These are phyloP conservation scores for Diaporthe capsici DNA, from an alignment of 2,329 filamentous ascomycete species.

Conservation along the genomic window DNA sequence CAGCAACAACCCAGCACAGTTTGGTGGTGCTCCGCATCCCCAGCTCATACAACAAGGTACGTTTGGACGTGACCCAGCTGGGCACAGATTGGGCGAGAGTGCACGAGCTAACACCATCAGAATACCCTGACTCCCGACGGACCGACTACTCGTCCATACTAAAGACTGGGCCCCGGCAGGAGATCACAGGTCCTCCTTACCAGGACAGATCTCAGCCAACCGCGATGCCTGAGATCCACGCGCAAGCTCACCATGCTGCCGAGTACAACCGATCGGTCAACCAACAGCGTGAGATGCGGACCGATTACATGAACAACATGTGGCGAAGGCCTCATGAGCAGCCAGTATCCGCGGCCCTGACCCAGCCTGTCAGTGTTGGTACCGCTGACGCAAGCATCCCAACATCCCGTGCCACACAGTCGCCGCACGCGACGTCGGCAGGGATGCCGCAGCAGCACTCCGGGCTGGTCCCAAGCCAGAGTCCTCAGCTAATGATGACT, in stretches of 20 bases:
- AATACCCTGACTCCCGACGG: conserved; percentile 81
- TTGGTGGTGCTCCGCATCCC: conserved; percentile 76
- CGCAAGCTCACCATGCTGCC: conserved; percentile 88
- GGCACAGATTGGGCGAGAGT: conserved; percentile 78
- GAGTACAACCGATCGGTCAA: conserved; percentile 92
- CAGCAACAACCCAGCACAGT: conserved; percentile 77
- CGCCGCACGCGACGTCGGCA: conserved; percentile 69
- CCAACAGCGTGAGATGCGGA: conserved; percentile 83
- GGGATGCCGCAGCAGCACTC: conserved; percentile 65
- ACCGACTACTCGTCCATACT: conserved; percentile 86
- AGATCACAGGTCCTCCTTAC: conserved; percentile 88
- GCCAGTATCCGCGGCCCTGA: conserved; percentile 65
- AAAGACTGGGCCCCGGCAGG: conserved; percentile 86
- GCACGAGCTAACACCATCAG: conserved; percentile 87
- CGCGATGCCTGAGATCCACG: conserved; percentile 82
- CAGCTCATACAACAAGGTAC: conserved; percentile 81
- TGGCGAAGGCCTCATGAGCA: conserved; percentile 90
- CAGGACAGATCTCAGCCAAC: conserved; percentile 87
- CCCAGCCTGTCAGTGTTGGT: conserved; percentile 55
- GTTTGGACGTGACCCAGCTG: conserved; percentile 70
- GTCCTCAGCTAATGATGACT: conserved; percentile 77
- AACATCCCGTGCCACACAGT: conserved; percentile 68
- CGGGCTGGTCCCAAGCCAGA: conserved; percentile 71
- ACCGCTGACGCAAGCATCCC: conserved; percentile 60
- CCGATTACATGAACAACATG: conserved; percentile 83